Evolutionary conservation across 805 yeast species (phyloP).

Genomic region (Clavispora vitiphila): DNA sequence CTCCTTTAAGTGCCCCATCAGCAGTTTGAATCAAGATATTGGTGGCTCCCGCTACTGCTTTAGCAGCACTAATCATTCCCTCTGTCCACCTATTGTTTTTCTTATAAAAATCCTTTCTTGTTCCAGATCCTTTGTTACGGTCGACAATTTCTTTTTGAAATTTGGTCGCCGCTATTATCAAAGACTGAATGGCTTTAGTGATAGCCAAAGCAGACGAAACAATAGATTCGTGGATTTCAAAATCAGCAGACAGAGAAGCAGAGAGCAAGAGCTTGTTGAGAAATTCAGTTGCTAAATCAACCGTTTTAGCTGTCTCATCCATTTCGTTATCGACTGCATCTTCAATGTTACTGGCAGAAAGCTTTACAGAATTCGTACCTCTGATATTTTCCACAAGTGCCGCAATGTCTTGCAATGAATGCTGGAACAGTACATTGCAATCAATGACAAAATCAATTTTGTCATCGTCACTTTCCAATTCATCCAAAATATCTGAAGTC

Average conservation of each 20-base stretch:
- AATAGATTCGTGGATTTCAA: conserved; percentile 72
- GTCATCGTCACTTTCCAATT: conserved; percentile 51
- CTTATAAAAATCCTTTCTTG: conserved; percentile 72
- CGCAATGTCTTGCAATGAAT: conserved; percentile 55
- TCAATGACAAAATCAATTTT: conserved; percentile 73
- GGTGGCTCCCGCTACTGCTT: conserved; percentile 80
- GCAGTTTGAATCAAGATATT: conserved; percentile 80
- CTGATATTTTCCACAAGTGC: conserved; percentile 52
- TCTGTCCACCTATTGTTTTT: conserved; percentile 92
- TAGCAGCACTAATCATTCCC: conserved; percentile 85
- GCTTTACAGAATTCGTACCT: conserved; percentile 24
- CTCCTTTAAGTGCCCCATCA: conserved; percentile 66
- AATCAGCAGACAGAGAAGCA: conserved; percentile 51
- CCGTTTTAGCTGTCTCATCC: conserved; percentile 65
- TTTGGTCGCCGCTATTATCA: conserved; percentile 71
- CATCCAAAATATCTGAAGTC: conserved; percentile 47
- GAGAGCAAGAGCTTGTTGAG: conserved; percentile 50
- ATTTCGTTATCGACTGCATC: conserved; percentile 71
- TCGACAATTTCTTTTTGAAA: conserved; percentile 79
- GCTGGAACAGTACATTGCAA: conserved; percentile 71
- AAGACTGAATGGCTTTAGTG: conserved; percentile 67
- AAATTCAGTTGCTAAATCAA: conserved; percentile 59
- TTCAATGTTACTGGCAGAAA: conserved; percentile 50
- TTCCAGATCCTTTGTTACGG: conserved; percentile 59
- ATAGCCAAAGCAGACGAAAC: conserved; percentile 75